phyloP scores from a whole-genome alignment of 352 stramenopile genomes.

The Pythium utonaiense region DNA sequence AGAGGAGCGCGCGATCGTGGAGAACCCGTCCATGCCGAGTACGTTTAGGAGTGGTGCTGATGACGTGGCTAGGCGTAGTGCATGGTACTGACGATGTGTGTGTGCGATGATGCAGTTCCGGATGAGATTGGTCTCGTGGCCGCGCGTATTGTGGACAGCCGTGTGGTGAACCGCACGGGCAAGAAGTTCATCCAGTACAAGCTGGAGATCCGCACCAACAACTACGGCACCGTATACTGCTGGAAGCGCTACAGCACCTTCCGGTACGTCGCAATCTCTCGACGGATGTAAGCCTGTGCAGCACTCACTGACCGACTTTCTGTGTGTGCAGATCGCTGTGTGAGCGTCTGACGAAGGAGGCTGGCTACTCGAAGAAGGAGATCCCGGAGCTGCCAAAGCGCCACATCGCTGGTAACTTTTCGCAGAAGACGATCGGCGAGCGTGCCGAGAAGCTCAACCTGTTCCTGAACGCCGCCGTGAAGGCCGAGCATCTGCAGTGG shows the following conservation, averaged over 20 bases:
- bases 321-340: conserved; percentile 52
- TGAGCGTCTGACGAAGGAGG: conserved; percentile 83
- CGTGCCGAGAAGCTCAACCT: conserved; percentile 85
- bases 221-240: conserved; percentile 86
- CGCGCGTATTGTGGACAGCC: conserved; percentile 80
- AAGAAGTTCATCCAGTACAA: conserved; percentile 91
- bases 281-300: too few relatives aligned
- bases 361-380: conserved; percentile 75
- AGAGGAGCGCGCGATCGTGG: conserved; percentile 76
- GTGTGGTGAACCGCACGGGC: conserved; percentile 75
- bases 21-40: conserved; percentile 76
- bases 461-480: conserved; percentile 72
- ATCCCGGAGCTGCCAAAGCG: conserved; percentile 83
- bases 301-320: too few relatives aligned
- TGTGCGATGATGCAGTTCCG: conserved; percentile 48
- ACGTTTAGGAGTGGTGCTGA: too few relatives aligned
- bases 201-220: conserved; percentile 82
- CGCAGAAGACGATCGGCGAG: conserved; percentile 74
- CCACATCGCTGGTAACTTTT: conserved; percentile 84
- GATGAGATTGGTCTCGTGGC: conserved; percentile 80
- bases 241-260: conserved; percentile 90
- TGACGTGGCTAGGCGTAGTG: neutral
- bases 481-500: conserved; percentile 84
- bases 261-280: conserved; percentile 35
- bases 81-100: conserved; percentile 18